Evolutionary conservation across 1,139 yeast species (phyloP), one percentile per base, ranked within the genome.

Genomic region (Pichia sp.): DNA sequence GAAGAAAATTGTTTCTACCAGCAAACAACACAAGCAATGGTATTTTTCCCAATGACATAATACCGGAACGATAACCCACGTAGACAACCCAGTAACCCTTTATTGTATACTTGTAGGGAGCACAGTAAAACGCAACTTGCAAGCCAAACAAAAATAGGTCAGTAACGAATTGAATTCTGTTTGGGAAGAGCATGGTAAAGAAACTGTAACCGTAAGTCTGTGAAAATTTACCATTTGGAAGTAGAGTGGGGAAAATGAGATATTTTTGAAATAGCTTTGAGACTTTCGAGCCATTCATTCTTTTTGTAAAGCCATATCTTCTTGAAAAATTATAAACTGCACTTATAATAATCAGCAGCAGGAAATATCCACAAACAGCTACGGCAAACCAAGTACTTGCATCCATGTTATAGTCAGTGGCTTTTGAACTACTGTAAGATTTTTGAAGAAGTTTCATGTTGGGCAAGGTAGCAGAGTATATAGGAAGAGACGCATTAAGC

Each of bases 131-230:
- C 61, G 53, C 70, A 52, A 56, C 29, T 30, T 64, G 64, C 10
- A 62, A 41, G 15, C 53, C 57, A 50, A 55, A 54, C 41, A 50
- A 42, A 19, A 52, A 63, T 15, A 59, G 29, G 45, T 59, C 59
- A n/a, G 59, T 55, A 7, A 63, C 11, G 5, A 59, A 66, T 65
- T 85, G 92, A 54, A 78, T 70, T 57, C 95, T 75, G 0, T 92
- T 79, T 0, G 95, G 93, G 5, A 60, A 31, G 11, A 61, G n/a
- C 1, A 43, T 47, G 3, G 62, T 50, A 23, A 60, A 50, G n/a
- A 53, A 50, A 26, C 50, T 55, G 48, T 42, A 59, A 6, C 58
- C 58, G 16, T 51, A 57, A 1, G 52, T 29, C 45, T 59, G 55
- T 6, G 60, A 31, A 43, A 58, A 57, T 19, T 50, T 55, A 26